These are phyloP conservation scores for Carex myosuroides DNA, from an alignment of 176 grass and related monocot species.

Conservation along the genomic window DNA sequence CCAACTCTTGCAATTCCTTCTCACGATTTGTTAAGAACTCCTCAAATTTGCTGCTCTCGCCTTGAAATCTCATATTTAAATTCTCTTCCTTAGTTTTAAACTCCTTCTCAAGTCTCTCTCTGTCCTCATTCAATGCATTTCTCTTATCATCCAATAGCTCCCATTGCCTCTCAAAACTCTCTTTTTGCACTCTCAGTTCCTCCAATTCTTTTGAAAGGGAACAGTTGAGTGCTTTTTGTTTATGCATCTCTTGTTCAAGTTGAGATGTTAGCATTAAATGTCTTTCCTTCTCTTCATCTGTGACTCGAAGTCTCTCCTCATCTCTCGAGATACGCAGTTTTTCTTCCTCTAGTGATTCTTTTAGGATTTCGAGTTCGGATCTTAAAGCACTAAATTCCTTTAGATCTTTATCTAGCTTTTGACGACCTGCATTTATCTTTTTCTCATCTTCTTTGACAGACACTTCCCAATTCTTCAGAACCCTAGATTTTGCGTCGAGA, in stretches of 20 bases:
- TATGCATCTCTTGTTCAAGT: slow-evolving; percentile 79
- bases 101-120: slow-evolving; percentile 10
- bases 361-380: slow-evolving; percentile 49
- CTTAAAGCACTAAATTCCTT: slow-evolving; percentile 33
- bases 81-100: slow-evolving; percentile 15
- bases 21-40: slow-evolving; percentile 12
- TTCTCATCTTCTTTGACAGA: slow-evolving; percentile 53
- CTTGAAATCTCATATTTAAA: slow-evolving; percentile 8
- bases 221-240: slow-evolving; percentile 60
- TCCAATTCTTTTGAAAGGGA: slow-evolving; percentile 56
- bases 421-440: slow-evolving; percentile 44
- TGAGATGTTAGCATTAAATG: slow-evolving; percentile 40
- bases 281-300: slow-evolving; percentile 58
- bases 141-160: slow-evolving; percentile 85
- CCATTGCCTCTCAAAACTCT: slow-evolving; percentile 93
- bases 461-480: slow-evolving; percentile 75
- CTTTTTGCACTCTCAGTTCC: slow-evolving; percentile 63
- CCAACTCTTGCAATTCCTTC: slow-evolving; percentile 13
- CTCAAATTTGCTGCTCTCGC: slow-evolving; percentile 9
- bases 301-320: slow-evolving; percentile 53
- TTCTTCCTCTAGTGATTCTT: slow-evolving; percentile 42
- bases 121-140: slow-evolving; percentile 17
- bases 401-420: slow-evolving; percentile 35
- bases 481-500: slow-evolving; percentile 72
- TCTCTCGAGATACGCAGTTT: slow-evolving; percentile 63